phyloP scores from a whole-genome alignment of 2,329 filamentous ascomycete species.

The Cryphonectria naterciae region DNA sequence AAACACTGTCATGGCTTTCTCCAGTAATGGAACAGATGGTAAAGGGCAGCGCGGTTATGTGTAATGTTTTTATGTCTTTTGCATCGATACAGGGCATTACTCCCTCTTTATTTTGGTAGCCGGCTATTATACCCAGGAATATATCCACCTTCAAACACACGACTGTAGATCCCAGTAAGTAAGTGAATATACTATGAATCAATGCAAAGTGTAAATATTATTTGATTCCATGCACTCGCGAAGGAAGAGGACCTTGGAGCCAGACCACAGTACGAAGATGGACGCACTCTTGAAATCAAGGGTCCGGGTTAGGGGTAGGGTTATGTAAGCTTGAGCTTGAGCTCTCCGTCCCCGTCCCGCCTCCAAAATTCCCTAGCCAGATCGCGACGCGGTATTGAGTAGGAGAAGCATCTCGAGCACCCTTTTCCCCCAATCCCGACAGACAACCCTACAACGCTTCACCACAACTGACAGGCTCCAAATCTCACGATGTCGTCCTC shows the following conservation, averaged over 20 bases:
- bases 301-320: conserved; percentile 8
- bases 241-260: too few species aligned
- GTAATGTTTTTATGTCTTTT: conserved; percentile 28
- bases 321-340: conserved; percentile 2
- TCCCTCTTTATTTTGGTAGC: conserved; percentile 22
- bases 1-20: conserved; percentile 18
- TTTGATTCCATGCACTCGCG: too few species aligned
- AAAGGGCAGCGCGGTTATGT: conserved; percentile 24
- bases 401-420: neutral
- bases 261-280: too few species aligned
- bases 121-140: conserved; percentile 19
- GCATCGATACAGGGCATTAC: conserved; percentile 27
- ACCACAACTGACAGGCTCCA: neutral
- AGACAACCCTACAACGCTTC: neutral
- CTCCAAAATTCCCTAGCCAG: conserved; percentile 24
- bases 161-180: neutral
- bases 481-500: conserved; percentile 55
- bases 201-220: neutral
- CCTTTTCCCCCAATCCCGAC: neutral
- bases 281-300: neutral
- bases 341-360: neutral
- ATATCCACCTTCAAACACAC: conserved; percentile 2
- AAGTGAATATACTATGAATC: neutral
- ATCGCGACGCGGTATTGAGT: conserved; percentile 20
- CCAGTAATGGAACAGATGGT: conserved; percentile 8